phyloP scores from a whole-genome alignment of 306 rosid species.

The Vigna reflexopilosa region DNA sequence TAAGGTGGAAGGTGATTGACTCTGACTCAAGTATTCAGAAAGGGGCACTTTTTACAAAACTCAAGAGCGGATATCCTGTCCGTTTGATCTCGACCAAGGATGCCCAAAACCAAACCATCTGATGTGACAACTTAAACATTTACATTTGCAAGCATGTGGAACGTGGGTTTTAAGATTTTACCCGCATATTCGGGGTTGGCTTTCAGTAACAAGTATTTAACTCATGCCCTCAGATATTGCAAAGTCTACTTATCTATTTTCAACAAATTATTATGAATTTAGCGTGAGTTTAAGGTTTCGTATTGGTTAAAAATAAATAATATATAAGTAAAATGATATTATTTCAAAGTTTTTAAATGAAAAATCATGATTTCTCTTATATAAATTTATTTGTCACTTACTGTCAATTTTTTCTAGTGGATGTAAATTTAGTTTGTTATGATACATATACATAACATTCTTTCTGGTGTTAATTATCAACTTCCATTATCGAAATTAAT shows the following conservation, averaged over 20 bases:
- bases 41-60: constrained; percentile 71
- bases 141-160: neutral
- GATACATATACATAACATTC: no score
- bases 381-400: no score
- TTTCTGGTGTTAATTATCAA: no score
- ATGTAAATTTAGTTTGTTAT: no score
- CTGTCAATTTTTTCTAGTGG: no score
- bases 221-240: neutral
- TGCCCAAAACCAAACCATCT: constrained; percentile 9
- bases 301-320: no score
- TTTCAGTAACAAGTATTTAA: neutral
- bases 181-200: neutral
- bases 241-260: neutral
- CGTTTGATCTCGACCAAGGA: constrained; percentile 46
- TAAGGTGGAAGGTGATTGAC: constrained; percentile 80
- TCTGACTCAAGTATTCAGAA: constrained; percentile 76
- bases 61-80: constrained; percentile 78
- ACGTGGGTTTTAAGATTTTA: neutral
- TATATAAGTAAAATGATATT: no score
- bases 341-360: no score
- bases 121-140: constrained; percentile 17
- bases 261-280: no score
- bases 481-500: no score
- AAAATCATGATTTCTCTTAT: no score
- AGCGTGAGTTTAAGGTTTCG: no score